Conservation (phyloP, 2,329 filamentous ascomycete species). For the Pseudopyrenochaeta lycopersici region DNA sequence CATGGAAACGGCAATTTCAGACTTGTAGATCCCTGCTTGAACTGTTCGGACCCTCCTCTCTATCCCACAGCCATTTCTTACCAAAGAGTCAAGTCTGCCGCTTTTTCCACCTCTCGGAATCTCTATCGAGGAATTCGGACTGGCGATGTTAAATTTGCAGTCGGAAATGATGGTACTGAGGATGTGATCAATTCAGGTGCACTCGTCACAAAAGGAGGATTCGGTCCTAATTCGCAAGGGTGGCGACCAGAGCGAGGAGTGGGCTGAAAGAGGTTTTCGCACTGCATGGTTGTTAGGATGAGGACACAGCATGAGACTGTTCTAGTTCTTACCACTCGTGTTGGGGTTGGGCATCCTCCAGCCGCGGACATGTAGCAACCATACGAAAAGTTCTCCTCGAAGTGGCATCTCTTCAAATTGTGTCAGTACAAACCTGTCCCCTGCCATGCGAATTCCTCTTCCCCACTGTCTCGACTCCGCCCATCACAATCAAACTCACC, state of each 20-base stretch:
- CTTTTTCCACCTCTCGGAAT: background rate
- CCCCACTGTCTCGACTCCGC: background rate
- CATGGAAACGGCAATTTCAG: too few species aligned
- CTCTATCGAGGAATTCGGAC: background rate
- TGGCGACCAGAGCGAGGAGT: slow-evolving; percentile 35
- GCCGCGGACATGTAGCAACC: slow-evolving; percentile 39
- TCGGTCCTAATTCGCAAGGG: slow-evolving; percentile 36
- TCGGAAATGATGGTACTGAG: background rate
- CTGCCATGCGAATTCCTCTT: background rate
- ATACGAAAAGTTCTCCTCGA: slow-evolving; percentile 41
- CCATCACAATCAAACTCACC: slow-evolving; percentile 20
- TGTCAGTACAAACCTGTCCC: slow-evolving; percentile 6
- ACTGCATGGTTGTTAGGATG: slow-evolving; percentile 20
- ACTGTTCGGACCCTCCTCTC: too few species aligned
- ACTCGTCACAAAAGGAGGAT: slow-evolving; percentile 8
- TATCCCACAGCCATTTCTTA: too few species aligned
- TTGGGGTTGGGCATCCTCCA: slow-evolving; percentile 38
- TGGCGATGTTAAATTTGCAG: background rate
- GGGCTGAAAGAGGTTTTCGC: slow-evolving; percentile 29
- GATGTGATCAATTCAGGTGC: background rate
- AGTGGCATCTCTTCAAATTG: slow-evolving; percentile 32
- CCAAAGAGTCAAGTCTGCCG: too few species aligned
- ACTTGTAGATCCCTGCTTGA: too few species aligned
- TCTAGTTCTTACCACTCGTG: slow-evolving; percentile 28
- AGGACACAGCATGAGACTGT: background rate